A percentile compares a stretch with the other conserved stretches of the same genome.
These are phyloP conservation scores for Quercus alba DNA, from an alignment of 306 rosid genomes.

Conservation along the genomic window DNA sequence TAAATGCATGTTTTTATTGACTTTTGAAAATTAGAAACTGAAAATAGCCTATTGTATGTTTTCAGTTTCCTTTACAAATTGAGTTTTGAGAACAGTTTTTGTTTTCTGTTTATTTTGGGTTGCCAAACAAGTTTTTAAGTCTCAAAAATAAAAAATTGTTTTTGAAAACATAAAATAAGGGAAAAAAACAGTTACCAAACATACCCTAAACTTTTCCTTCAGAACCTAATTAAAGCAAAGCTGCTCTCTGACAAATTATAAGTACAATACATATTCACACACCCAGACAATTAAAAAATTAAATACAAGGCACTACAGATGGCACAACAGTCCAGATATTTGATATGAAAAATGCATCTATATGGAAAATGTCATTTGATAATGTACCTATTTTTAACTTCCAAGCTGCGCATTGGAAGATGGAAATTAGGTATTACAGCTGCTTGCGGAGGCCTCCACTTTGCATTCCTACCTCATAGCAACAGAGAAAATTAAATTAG, in stretches of 20 bases:
- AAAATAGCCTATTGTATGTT: too few relatives aligned
- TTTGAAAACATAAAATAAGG: too few relatives aligned
- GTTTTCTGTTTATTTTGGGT: too few relatives aligned
- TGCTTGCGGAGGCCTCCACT: constrained; percentile 62
- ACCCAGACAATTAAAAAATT: background rate
- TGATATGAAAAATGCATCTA: background rate
- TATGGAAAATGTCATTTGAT: constrained; percentile 9
- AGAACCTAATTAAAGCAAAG: constrained; percentile 14
- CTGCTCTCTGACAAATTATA: background rate
- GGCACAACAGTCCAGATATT: background rate
- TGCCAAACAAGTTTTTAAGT: too few relatives aligned
- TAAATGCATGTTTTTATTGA: too few relatives aligned
- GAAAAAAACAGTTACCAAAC: too few relatives aligned
- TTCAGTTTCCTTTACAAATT: too few relatives aligned
- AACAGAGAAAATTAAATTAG: constrained; percentile 10
- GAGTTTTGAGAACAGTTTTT: too few relatives aligned
- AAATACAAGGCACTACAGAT: too few relatives aligned
- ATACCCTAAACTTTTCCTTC: background rate
- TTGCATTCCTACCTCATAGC: constrained; percentile 45
- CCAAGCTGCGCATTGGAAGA: constrained; percentile 96
- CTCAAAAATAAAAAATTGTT: too few relatives aligned
- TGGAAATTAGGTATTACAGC: constrained; percentile 61
- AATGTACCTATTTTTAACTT: constrained; percentile 70
- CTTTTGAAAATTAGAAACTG: too few relatives aligned
- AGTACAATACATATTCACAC: background rate